These are phyloP conservation scores for Beta lomatogona DNA, from an alignment of 179 eudicot species.

Conservation along the genomic window DNA sequence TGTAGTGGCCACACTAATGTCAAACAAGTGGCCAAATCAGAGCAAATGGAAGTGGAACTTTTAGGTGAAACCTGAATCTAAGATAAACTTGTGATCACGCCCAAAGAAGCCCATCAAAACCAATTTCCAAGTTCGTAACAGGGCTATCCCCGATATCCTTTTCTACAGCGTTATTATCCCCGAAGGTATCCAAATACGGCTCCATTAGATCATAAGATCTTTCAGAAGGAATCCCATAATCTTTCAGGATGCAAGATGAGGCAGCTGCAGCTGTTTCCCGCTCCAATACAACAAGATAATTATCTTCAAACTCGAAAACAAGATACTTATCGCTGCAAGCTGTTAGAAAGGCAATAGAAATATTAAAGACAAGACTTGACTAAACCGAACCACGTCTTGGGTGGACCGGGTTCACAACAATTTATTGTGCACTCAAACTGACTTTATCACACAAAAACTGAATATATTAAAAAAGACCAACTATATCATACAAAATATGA, in stretches of 20 bases:
- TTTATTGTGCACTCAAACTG: too few species aligned
- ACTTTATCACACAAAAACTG: too few species aligned
- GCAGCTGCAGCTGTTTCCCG: conserved; percentile 64
- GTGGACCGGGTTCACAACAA: too few species aligned
- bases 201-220: conserved; percentile 81
- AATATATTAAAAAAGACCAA: too few species aligned
- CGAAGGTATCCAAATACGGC: conserved; percentile 56
- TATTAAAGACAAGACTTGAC: not conserved
- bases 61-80: not conserved
- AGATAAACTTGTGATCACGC: conserved; percentile 39
- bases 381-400: too few species aligned
- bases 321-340: conserved; percentile 85
- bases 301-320: conserved; percentile 90
- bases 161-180: conserved; percentile 36
- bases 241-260: conserved; percentile 74
- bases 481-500: too few species aligned
- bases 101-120: conserved; percentile 85
- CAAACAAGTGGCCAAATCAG: not conserved
- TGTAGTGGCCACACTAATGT: not conserved
- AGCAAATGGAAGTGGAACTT: not conserved
- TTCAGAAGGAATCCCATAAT: conserved; percentile 85
- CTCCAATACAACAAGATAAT: conserved; percentile 72
- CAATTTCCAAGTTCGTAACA: conserved; percentile 66
- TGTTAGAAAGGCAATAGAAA: conserved; percentile 27
- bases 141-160: conserved; percentile 66